Evolutionary conservation across 1,284 basidiomycete genomes (phyloP).

Genomic region (Cutaneotrichosporon sp.): DNA sequence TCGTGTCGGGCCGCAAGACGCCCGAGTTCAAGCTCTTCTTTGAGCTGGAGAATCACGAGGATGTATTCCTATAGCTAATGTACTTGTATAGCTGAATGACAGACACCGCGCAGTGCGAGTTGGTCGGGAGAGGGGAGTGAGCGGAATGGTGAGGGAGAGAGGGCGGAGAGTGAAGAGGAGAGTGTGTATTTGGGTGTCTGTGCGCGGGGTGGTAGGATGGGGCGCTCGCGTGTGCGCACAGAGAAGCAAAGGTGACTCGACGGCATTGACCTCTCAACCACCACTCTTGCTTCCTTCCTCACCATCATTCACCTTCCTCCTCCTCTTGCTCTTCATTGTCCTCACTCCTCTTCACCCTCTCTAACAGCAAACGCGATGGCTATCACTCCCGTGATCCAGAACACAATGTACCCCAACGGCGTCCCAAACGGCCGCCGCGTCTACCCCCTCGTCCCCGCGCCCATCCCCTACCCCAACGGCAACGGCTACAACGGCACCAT

Average conservation of each 20-base stretch:
- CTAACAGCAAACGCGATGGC: background rate
- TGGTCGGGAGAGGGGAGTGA: no score
- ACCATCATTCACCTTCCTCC: no score
- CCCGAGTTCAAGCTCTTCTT: background rate
- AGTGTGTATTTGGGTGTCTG: background rate
- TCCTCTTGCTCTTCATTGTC: no score
- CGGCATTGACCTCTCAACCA: no score
- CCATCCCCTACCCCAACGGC: background rate
- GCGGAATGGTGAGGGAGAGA: no score
- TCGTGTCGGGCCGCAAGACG: background rate
- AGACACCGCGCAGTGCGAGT: no score
- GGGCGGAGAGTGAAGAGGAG: no score
- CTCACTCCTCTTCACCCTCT: background rate
- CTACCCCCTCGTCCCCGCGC: no score
- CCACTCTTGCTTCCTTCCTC: no score
- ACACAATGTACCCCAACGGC: no score
- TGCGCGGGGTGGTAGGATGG: background rate
- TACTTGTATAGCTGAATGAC: background rate
- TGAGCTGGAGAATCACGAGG: background rate
- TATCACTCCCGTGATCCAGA: background rate
- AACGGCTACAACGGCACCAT: background rate
- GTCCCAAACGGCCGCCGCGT: background rate
- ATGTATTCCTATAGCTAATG: slow-evolving; percentile 1
- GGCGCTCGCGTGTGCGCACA: no score
- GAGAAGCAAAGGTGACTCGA: no score